Evolutionary conservation across 768 basidiomycete genomes (phyloP).

Genomic region (Dendrothele bispora): DNA sequence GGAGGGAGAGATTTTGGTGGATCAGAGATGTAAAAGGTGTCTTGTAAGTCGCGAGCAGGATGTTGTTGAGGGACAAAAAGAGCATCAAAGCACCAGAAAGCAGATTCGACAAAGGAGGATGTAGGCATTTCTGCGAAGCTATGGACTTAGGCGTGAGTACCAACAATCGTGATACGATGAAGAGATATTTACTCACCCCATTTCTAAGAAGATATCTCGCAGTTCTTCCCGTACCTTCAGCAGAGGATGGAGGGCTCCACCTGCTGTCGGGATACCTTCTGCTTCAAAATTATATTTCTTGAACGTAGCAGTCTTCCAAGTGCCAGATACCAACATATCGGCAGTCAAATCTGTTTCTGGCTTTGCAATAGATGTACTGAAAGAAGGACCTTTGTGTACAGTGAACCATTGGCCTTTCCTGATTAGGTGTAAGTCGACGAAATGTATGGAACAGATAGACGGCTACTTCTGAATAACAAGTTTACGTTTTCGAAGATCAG

Average conservation of each 20-base stretch:
- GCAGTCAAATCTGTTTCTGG: conserved; percentile 95
- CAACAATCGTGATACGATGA: conserved; percentile 1
- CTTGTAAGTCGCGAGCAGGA: conserved; percentile 95
- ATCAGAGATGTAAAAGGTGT: conserved; percentile 98
- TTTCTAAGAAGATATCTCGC: conserved; percentile 96
- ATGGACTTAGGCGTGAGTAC: conserved; percentile 7
- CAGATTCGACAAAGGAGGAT: conserved; percentile 91
- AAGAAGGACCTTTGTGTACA: conserved; percentile 79
- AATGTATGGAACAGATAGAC: neutral
- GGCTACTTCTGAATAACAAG: conserved; percentile 77
- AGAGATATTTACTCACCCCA: conserved; percentile 69
- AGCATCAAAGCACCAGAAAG: conserved; percentile 99
- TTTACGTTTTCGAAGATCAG: conserved; percentile 91
- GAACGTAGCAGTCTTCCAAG: conserved; percentile 92
- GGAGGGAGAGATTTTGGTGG: conserved; percentile 76
- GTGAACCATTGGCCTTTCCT: conserved; percentile 98
- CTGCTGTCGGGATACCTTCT: conserved; percentile 84
- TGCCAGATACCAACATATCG: conserved; percentile 89
- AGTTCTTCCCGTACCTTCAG: conserved; percentile 98
- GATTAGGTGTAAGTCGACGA: conserved; percentile 7
- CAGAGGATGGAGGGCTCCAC: conserved; percentile 93
- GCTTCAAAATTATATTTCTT: conserved; percentile 99
- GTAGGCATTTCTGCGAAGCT: conserved; percentile 99
- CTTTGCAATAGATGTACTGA: conserved; percentile 89
- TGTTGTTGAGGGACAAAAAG: conserved; percentile 99